A percentile compares a stretch with the other conserved stretches of the same genome.
Conservation (phyloP, 2,329 filamentous ascomycete species). For the Neopestalotiopsis rosae region DNA sequence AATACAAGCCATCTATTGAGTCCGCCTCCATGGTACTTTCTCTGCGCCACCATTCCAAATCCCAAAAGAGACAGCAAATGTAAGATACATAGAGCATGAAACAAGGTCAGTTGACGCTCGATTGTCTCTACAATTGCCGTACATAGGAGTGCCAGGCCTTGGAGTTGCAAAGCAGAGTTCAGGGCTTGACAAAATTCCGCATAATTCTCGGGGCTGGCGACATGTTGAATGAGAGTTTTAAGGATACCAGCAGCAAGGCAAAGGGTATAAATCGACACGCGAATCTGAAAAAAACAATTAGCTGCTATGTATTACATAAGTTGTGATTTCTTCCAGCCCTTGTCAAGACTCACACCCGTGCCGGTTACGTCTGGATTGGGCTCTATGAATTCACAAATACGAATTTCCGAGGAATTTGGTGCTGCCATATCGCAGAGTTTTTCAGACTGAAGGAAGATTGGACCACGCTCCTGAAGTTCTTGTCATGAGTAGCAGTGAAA, state of each 20-base stretch:
- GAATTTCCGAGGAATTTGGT: background rate
- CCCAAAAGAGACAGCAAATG: slow-evolving; percentile 27
- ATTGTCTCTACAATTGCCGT: slow-evolving; percentile 22
- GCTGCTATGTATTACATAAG: background rate
- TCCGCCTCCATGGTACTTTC: slow-evolving; percentile 19
- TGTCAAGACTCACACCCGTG: slow-evolving; percentile 14
- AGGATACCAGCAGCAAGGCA: slow-evolving; percentile 19
- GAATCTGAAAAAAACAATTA: slow-evolving; percentile 13
- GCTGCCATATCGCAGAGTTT: background rate
- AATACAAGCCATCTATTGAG: slow-evolving; percentile 8
- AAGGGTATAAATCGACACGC: slow-evolving; percentile 21
- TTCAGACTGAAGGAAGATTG: background rate
- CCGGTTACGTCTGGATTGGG: slow-evolving; percentile 44
- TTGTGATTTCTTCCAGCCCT: background rate
- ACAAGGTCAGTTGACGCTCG: slow-evolving; percentile 21
- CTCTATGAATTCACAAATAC: slow-evolving; percentile 27
- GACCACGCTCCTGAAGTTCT: too few relatives aligned
- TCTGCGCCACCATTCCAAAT: slow-evolving; percentile 21
- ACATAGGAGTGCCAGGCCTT: slow-evolving; percentile 24
- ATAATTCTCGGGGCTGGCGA: slow-evolving; percentile 36
- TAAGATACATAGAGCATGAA: slow-evolving; percentile 22
- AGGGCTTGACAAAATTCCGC: slow-evolving; percentile 20
- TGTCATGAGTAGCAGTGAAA: too few relatives aligned
- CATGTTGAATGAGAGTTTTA: slow-evolving; percentile 27
- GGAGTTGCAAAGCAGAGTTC: slow-evolving; percentile 19